Percentiles rank a stretch among this genome's conserved stretches.
Conservation (phyloP, 352 stramenopile genomes). For the Globisporangium iwayamae region DNA sequence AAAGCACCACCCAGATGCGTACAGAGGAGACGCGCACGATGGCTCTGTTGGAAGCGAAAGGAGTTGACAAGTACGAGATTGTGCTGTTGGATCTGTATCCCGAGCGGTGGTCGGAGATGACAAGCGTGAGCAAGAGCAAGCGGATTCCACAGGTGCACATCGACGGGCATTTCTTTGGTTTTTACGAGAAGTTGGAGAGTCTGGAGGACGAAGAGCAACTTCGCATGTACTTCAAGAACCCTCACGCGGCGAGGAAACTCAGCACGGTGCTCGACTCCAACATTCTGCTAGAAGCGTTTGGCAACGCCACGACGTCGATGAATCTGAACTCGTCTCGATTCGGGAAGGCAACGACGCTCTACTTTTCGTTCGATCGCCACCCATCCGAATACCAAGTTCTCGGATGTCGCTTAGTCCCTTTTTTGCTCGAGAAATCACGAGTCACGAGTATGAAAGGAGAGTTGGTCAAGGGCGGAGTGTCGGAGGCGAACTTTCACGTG, state of each 20-base stretch:
- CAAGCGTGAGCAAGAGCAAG: constrained; percentile 58
- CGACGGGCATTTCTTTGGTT: constrained; percentile 67
- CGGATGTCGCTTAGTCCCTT: constrained; percentile 53
- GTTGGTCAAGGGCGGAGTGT: background rate
- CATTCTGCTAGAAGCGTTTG: constrained; percentile 75
- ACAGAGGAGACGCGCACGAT: constrained; percentile 67
- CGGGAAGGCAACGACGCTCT: constrained; percentile 55
- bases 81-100: constrained; percentile 66
- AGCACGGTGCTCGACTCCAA: constrained; percentile 65
- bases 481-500: constrained; percentile 66
- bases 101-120: constrained; percentile 69
- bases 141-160: constrained; percentile 73
- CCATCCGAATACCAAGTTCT: constrained; percentile 50
- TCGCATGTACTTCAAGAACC: constrained; percentile 75
- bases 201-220: constrained; percentile 80
- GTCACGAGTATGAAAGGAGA: constrained; percentile 32
- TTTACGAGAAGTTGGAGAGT: constrained; percentile 75
- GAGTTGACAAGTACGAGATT: constrained; percentile 59
- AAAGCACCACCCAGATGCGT: constrained; percentile 82
- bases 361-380: constrained; percentile 42
- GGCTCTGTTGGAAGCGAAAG: constrained; percentile 72
- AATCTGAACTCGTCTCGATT: constrained; percentile 79
- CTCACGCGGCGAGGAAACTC: constrained; percentile 51
- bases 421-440: constrained; percentile 64
- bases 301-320: constrained; percentile 54